Conservation (phyloP, 176 grass and related monocot genomes). For the Oryza nivara region DNA sequence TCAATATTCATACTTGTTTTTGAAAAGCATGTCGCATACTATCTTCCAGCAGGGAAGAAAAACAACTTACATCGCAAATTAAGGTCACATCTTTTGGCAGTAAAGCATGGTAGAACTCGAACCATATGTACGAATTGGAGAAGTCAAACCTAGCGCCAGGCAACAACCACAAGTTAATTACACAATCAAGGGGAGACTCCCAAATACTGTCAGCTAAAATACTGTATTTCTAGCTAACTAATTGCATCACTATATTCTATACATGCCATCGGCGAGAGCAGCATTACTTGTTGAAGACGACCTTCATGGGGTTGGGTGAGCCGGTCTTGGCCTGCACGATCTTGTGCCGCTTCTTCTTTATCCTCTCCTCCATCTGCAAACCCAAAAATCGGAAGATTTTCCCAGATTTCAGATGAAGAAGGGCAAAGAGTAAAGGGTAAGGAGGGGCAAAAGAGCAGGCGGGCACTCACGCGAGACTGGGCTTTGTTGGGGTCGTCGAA, state of each 20-base stretch:
- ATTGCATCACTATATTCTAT: slow-evolving; percentile 9
- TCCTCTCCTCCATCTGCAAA: slow-evolving; percentile 86
- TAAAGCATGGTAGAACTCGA: slow-evolving; percentile 86
- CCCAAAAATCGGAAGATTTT: slow-evolving; percentile 2
- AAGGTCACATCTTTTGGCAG: slow-evolving; percentile 85
- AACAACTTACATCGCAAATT: slow-evolving; percentile 77
- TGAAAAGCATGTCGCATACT: neutral
- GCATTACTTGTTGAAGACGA: slow-evolving; percentile 94
- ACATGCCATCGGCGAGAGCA: neutral
- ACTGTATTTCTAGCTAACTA: neutral
- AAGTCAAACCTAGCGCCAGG: slow-evolving; percentile 66
- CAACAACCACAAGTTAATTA: slow-evolving; percentile 14
- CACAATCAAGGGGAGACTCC: neutral
- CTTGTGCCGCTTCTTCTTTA: slow-evolving; percentile 83
- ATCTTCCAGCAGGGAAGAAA: neutral
- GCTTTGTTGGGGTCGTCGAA: slow-evolving; percentile 86
- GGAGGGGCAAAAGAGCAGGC: neutral
- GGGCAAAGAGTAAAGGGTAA: neutral
- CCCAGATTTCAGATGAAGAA: neutral
- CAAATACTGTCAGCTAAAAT: neutral
- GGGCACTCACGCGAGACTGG: slow-evolving; percentile 63
- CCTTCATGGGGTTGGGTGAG: slow-evolving; percentile 66
- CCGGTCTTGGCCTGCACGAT: slow-evolving; percentile 92
- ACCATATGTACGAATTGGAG: slow-evolving; percentile 95
- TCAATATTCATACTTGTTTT: neutral